These are phyloP conservation scores for Penicillium sp. DNA, from an alignment of 2,329 filamentous ascomycete genomes.

Conservation along the genomic window DNA sequence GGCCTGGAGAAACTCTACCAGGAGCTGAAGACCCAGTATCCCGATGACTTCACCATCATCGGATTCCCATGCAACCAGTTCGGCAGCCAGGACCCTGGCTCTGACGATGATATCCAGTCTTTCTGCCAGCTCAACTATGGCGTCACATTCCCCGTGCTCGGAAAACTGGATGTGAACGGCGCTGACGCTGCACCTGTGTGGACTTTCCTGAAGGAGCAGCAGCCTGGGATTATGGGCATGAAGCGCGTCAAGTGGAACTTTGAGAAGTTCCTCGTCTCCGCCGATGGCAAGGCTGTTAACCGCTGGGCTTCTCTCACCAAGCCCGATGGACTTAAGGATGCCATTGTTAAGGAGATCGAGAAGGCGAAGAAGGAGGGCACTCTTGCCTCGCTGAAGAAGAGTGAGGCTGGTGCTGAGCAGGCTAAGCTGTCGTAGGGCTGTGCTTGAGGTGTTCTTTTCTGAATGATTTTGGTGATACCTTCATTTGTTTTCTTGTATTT, in stretches of 20 bases:
- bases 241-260: conserved; percentile 99
- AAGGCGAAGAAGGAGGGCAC: conserved; percentile 47
- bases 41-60: conserved; percentile 77
- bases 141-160: conserved; percentile 84
- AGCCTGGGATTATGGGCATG: conserved; percentile 80
- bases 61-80: conserved; percentile 99
- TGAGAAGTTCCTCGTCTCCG: conserved; percentile 91
- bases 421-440: conserved; percentile 20
- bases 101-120: conserved; percentile 72
- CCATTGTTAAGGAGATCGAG: conserved; percentile 71
- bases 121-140: conserved; percentile 95
- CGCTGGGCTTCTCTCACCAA: conserved; percentile 87
- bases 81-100: conserved; percentile 80
- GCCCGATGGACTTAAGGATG: conserved; percentile 73
- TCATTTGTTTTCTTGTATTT: conserved; percentile 7
- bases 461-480: not conserved
- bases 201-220: conserved; percentile 67
- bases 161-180: conserved; percentile 94
- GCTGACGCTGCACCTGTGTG: conserved; percentile 74
- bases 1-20: conserved; percentile 91
- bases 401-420: conserved; percentile 17
- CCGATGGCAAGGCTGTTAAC: conserved; percentile 79
- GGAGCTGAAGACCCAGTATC: conserved; percentile 64
- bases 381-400: conserved; percentile 23
- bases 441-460: not conserved